Conservation (phyloP, 2,329 filamentous ascomycete genomes). For the Emergomyces africanus region DNA sequence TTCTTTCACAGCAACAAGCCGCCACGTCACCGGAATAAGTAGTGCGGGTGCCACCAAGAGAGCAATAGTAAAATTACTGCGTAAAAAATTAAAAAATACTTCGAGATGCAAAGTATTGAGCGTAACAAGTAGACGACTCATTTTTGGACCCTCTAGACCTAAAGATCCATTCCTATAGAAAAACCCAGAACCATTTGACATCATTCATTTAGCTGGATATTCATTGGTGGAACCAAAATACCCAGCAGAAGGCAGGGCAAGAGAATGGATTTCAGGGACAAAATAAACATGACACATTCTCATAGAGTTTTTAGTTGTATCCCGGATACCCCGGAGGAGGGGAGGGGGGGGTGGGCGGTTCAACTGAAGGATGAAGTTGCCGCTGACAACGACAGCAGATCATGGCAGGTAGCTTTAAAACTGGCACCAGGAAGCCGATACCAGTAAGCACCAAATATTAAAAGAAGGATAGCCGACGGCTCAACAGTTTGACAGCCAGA, state of each 20-base stretch:
- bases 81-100: too few species aligned
- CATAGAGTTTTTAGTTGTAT: not conserved
- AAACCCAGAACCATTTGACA: not conserved
- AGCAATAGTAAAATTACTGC: too few species aligned
- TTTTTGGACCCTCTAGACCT: not conserved
- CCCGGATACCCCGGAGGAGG: too few species aligned
- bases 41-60: not conserved
- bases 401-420: too few species aligned
- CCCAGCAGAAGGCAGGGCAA: not conserved
- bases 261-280: not conserved
- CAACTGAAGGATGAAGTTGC: too few species aligned
- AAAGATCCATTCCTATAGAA: not conserved
- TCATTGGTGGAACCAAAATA: not conserved
- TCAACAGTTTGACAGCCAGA: too few species aligned
- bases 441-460: too few species aligned
- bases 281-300: not conserved
- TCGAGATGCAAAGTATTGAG: not conserved
- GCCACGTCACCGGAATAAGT: not conserved
- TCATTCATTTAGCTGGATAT: not conserved
- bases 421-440: too few species aligned
- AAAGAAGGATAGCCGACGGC: too few species aligned
- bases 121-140: not conserved
- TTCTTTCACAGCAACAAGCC: not conserved
- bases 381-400: too few species aligned
- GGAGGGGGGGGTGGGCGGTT: too few species aligned